A percentile compares a stretch with the other conserved stretches of the same genome.
These are phyloP conservation scores for Kurtzmaniella cleridarum DNA, from an alignment of 805 yeast species.

Conservation along the genomic window DNA sequence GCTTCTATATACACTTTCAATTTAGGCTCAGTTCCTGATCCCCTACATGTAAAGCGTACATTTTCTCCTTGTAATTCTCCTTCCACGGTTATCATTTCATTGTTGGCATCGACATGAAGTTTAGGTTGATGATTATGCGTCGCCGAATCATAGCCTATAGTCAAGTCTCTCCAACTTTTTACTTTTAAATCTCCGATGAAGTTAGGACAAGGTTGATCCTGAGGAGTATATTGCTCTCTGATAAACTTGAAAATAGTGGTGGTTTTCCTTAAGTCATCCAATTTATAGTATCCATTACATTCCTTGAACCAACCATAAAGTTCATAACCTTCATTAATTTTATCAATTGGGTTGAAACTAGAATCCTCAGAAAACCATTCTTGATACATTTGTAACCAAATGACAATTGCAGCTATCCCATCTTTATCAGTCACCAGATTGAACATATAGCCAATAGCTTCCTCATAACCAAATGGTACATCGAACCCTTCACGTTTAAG, in stretches of 20 bases:
- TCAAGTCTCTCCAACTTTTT: conserved; percentile 73
- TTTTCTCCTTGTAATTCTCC: conserved; percentile 18
- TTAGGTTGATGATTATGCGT: conserved; percentile 53
- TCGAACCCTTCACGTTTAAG: conserved; percentile 54
- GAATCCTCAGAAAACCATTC: conserved; percentile 36
- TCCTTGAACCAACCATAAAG: conserved; percentile 80
- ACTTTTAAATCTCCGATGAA: conserved; percentile 56
- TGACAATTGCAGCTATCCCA: conserved; percentile 75
- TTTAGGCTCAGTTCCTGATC: conserved; percentile 96
- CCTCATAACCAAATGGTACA: conserved; percentile 92
- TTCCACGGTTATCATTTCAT: conserved; percentile 81
- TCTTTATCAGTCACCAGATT: conserved; percentile 83
- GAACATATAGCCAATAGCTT: conserved; percentile 95
- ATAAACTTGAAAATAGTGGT: conserved; percentile 48
- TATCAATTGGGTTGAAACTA: conserved; percentile 39
- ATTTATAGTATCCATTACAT: conserved; percentile 78
- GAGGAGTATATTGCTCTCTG: conserved; percentile 28
- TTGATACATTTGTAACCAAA: conserved; percentile 67
- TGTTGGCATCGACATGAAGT: conserved; percentile 63
- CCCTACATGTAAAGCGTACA: conserved; percentile 79
- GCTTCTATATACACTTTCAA: conserved; percentile 90
- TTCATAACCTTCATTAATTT: conserved; percentile 52
- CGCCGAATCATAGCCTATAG: conserved; percentile 72
- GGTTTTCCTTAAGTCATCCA: conserved; percentile 50
- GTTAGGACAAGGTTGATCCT: conserved; percentile 31